These are phyloP conservation scores for Neoscytalidium dimidiatum DNA, from an alignment of 2,329 filamentous ascomycete genomes.

Conservation along the genomic window DNA sequence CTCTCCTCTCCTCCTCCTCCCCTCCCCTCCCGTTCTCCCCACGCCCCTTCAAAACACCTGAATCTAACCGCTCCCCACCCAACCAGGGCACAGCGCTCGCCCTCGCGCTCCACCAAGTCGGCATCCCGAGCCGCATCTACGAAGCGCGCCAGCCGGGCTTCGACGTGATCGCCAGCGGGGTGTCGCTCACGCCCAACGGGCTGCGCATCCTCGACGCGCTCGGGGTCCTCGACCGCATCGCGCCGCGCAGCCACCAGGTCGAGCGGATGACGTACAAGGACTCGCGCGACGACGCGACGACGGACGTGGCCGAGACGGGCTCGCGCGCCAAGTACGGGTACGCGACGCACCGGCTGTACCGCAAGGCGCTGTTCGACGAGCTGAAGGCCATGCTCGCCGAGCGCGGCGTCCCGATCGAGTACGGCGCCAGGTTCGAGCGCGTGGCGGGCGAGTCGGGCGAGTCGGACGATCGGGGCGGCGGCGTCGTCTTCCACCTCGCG, in stretches of 20 bases:
- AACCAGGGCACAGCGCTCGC: neutral
- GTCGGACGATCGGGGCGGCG: no score
- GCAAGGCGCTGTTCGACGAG: slow-evolving; percentile 54
- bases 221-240: neutral
- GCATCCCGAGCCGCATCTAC: neutral
- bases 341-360: slow-evolving; percentile 55
- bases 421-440: slow-evolving; percentile 50
- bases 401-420: slow-evolving; percentile 46
- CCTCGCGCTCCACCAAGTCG: neutral
- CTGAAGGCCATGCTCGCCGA: slow-evolving; percentile 46
- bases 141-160: neutral
- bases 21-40: neutral
- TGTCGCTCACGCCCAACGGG: neutral
- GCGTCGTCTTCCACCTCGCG: slow-evolving; percentile 50
- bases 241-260: neutral
- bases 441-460: slow-evolving; percentile 34
- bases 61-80: neutral
- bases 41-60: neutral
- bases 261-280: neutral
- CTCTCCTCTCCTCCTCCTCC: neutral
- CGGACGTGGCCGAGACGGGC: neutral
- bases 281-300: neutral
- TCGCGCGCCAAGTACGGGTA: slow-evolving; percentile 48
- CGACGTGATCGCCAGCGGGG: neutral
- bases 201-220: neutral